Evolutionary conservation across 108 stramenopile species (phyloP), one percentile per base, ranked within the genome.

Genomic region (Skeletonema tropicum): DNA sequence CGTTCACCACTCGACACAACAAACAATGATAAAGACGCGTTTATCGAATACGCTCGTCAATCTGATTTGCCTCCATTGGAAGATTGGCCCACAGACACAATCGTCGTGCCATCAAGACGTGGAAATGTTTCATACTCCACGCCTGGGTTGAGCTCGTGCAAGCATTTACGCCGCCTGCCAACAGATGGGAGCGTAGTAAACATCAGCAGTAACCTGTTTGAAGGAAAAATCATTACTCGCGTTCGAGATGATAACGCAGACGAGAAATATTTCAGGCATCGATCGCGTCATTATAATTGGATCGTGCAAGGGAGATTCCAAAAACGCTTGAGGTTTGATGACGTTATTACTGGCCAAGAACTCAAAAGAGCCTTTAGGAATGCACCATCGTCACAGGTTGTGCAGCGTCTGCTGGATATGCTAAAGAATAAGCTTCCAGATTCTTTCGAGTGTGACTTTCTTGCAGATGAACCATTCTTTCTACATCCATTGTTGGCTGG

Each of bases 311-410:
- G 83, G 21, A 29, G 74, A 14, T 84, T 84, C 55, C 70, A 66
- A 41, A 21, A 52, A 11, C 58, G 83, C 58, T 66, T 66, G 31
- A 33, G 79, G 42, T 84, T 80, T 35, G 83, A 84, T 55, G 32
- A 80, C 21, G 42, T 84, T 59, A 70, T 80, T 7, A 84, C 83
- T n/a, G 83, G 83, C 3, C 83, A 84, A 83, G 83, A 83, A 15
- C 80, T 84, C 63, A 68, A 62, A 10, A 39, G 83, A 13, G 79
- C 83, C 0, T 84, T 84, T 66, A 68, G 83, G 23, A 84, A 84
- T 33, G 39, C 19, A 26, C 79, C 83, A 19, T 76, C 78, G 0
- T 60, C 75, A 5, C 60, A 21, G 7, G 55, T 84, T 48, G 75
- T 84, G 7, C 70, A 80, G 55, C 58, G 39, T 57, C 75, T 74